phyloP scores from a whole-genome alignment of 2,329 filamentous ascomycete genomes.

The Xylaria sp. region DNA sequence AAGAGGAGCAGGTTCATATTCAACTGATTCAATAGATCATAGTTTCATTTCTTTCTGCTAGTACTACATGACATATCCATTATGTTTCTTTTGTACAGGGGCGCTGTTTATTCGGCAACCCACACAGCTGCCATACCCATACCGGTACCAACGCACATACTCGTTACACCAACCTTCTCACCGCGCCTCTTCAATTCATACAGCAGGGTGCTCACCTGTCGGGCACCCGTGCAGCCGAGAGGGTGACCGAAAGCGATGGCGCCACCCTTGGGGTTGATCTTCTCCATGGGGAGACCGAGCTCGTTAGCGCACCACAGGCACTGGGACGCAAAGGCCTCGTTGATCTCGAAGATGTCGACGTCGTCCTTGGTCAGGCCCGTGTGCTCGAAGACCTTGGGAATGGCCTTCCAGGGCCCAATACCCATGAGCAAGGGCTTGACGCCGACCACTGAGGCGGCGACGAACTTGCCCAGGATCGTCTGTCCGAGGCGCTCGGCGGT shows the following conservation, averaged over 20 bases:
- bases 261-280: constrained; percentile 97
- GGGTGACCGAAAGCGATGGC: constrained; percentile 97
- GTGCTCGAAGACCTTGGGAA: constrained; percentile 89
- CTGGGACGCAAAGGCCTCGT: constrained; percentile 97
- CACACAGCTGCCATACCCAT: constrained; percentile 99
- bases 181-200: constrained; percentile 88
- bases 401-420: constrained; percentile 93
- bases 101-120: constrained; percentile 80
- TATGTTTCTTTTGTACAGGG: constrained; percentile 5
- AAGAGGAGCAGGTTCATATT: constrained; percentile 7
- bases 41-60: constrained; percentile 7
- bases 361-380: constrained; percentile 88
- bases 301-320: constrained; percentile 94
- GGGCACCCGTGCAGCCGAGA: constrained; percentile 90
- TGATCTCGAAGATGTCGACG: constrained; percentile 98
- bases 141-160: constrained; percentile 96
- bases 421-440: constrained; percentile 96
- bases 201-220: constrained; percentile 91
- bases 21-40: not conserved
- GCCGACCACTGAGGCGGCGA: constrained; percentile 84
- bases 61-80: constrained; percentile 18
- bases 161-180: constrained; percentile 88
- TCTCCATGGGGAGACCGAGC: constrained; percentile 81
- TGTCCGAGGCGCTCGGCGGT: constrained; percentile 90
- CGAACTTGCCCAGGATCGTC: constrained; percentile 91